Percentiles rank a stretch among this genome's conserved stretches.
Evolutionary conservation across 2,329 filamentous ascomycete genomes (phyloP).

Genomic region (Sporothrix protearum): DNA sequence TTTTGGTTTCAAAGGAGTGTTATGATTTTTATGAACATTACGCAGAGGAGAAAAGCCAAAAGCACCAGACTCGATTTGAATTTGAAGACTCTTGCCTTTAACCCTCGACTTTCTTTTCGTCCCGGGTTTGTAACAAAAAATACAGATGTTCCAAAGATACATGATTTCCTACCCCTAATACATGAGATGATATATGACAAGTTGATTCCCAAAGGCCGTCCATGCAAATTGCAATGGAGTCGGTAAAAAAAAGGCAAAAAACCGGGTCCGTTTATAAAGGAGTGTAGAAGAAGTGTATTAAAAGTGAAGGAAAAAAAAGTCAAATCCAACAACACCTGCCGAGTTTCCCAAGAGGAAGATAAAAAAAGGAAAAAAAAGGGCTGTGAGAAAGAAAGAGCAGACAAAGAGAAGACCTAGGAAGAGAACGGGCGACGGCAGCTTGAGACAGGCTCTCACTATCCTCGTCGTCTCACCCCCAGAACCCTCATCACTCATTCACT

Average conservation of each 20-base stretch:
- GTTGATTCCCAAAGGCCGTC: neutral
- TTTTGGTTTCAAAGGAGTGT: constrained; percentile 15
- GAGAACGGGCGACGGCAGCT: neutral
- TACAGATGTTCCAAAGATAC: constrained; percentile 10
- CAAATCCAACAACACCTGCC: constrained; percentile 13
- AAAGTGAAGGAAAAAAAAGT: too few species aligned
- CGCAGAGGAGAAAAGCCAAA: neutral
- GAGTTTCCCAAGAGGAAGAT: constrained; percentile 13
- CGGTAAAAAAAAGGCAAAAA: neutral
- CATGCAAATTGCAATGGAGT: neutral
- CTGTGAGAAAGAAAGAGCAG: neutral
- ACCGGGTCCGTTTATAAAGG: constrained; percentile 22
- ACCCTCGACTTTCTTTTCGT: neutral
- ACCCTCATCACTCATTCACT: neutral
- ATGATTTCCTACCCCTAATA: constrained; percentile 9
- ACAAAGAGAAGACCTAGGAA: neutral
- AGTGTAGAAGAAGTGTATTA: constrained; percentile 25
- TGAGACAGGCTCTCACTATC: too few species aligned
- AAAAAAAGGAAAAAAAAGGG: neutral
- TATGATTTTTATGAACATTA: neutral
- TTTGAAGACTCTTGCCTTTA: neutral
- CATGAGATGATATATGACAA: neutral
- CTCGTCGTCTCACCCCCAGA: neutral
- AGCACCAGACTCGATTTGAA: neutral
- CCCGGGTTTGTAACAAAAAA: constrained; percentile 17